Evolutionary conservation across 441 rosid species (phyloP), one percentile per base, ranked within the genome.

Genomic region (Brassica hybrid): DNA sequence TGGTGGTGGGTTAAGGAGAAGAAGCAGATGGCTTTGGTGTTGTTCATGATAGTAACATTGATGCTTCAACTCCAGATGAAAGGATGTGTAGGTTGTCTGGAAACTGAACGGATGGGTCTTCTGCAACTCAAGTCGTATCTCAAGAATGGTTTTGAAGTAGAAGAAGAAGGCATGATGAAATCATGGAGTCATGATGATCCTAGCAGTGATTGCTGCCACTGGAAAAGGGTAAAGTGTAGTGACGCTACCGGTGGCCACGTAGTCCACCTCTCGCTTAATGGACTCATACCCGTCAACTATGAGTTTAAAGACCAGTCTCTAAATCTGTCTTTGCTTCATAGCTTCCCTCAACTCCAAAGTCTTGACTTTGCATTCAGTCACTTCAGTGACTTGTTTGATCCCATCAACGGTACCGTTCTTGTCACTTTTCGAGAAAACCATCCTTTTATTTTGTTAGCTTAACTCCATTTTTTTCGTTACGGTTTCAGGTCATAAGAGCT

Each of bases 261-360:
- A 50, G 18, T 50, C 8, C 18, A 50, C 57, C 57, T 50, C 57
- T 50, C 57, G 57, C 57, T 50, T 50, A 0, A n/a, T 50, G 0
- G 0, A 2, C 59, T 54, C 59, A 16, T 1, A 54, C 59, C 21
- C 21, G 16, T 3, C 58, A 54, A 2, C 5, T 0, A 17, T 17
- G 59, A 2, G 59, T 54, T 54, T 2, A 3, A 21, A 21, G 0
- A 0, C 25, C 62, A 6, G 30, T 23, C 14, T 19, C n/a, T 72
- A 7, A 72, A 72, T 73, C 63, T 62, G 16, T 73, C 62, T 50
- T 30, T 73, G 38, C 32, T 73, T 6, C 70, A 54, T 52, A 64
- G 70, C 48, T 52, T 73, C 30, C 62, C 69, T 17, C 50, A 8
- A 45, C 76, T 73, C 34, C 4, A 63, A 73, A 72, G 13, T 43